phyloP scores from a whole-genome alignment of 768 basidiomycete species.

The Rhodotorula babjevae region DNA sequence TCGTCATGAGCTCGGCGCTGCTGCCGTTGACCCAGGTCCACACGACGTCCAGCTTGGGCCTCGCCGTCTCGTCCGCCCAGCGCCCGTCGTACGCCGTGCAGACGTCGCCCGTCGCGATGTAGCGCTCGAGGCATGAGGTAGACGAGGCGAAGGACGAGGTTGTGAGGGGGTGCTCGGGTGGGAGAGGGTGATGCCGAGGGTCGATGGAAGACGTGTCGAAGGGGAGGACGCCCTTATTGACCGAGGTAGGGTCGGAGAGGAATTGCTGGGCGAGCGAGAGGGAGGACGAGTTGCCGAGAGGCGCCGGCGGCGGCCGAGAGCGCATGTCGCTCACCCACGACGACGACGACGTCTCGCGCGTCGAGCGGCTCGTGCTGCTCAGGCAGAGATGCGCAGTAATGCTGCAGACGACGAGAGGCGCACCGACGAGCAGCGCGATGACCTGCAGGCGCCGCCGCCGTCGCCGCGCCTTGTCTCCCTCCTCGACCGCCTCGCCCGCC shows the following conservation, averaged over 20 bases:
- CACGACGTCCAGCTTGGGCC: slow-evolving; percentile 31
- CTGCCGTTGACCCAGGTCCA: slow-evolving; percentile 42
- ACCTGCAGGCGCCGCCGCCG: background rate
- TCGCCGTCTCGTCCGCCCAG: background rate
- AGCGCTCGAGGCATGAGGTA: slow-evolving; percentile 1
- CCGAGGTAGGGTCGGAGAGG: background rate
- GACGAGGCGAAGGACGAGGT: slow-evolving; percentile 1
- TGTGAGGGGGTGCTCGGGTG: slow-evolving; percentile 3
- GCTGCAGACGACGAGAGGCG: no score
- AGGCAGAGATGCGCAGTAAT: no score
- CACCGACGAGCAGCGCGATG: background rate
- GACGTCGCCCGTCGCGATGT: slow-evolving; percentile 19
- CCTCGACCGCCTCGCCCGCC: no score
- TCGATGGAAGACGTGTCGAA: background rate
- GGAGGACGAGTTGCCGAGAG: no score
- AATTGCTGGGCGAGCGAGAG: background rate
- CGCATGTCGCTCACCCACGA: no score
- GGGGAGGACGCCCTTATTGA: slow-evolving; percentile 28
- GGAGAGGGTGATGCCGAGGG: background rate
- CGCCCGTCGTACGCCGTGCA: slow-evolving; percentile 17
- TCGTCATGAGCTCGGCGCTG: slow-evolving; percentile 20
- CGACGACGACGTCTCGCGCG: background rate
- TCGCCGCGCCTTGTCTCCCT: no score
- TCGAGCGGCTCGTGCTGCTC: no score
- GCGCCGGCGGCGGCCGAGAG: no score